Percentiles rank a stretch among this genome's conserved stretches.
Evolutionary conservation across 2,329 filamentous ascomycete species (phyloP).

Genomic region (Curvularia spicifera): DNA sequence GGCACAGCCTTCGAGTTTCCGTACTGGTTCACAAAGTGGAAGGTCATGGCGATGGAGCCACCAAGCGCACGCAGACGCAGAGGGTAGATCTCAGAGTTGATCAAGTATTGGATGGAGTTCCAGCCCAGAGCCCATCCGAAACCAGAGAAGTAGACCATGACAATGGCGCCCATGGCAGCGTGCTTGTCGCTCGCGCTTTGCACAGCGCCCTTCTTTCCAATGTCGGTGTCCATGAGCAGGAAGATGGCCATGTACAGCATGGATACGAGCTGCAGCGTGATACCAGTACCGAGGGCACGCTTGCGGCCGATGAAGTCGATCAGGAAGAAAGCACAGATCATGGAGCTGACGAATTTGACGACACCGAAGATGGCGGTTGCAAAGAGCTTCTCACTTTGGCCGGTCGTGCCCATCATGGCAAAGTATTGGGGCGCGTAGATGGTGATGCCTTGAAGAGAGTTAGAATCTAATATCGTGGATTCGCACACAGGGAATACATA

Average conservation of each 20-base stretch:
- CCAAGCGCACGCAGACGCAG: conserved; percentile 74
- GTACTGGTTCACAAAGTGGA: conserved; percentile 81
- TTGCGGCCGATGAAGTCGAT: conserved; percentile 82
- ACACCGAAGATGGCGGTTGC: conserved; percentile 78
- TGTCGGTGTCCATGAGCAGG: conserved; percentile 65
- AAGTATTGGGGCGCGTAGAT: conserved; percentile 79
- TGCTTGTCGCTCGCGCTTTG: conserved; percentile 59
- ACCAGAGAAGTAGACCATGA: conserved; percentile 66
- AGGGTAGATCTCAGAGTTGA: conserved; percentile 79
- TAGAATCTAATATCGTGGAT: background rate
- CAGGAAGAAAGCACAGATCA: conserved; percentile 76
- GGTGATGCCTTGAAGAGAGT: conserved; percentile 57
- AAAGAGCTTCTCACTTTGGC: conserved; percentile 71
- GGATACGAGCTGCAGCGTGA: conserved; percentile 56
- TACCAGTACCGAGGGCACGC: conserved; percentile 57
- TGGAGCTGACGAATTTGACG: conserved; percentile 71
- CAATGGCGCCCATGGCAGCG: conserved; percentile 68
- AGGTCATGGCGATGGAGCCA: conserved; percentile 75
- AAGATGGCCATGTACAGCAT: conserved; percentile 64
- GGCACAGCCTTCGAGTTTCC: conserved; percentile 76
- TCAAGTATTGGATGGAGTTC: conserved; percentile 80
- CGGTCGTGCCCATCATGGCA: conserved; percentile 71
- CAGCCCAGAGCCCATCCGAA: conserved; percentile 57
- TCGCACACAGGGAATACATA: conserved; percentile 51
- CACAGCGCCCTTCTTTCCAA: conserved; percentile 56